Conservation (phyloP, 257 asterid genomes). For the Orobanche coerulescens region DNA sequence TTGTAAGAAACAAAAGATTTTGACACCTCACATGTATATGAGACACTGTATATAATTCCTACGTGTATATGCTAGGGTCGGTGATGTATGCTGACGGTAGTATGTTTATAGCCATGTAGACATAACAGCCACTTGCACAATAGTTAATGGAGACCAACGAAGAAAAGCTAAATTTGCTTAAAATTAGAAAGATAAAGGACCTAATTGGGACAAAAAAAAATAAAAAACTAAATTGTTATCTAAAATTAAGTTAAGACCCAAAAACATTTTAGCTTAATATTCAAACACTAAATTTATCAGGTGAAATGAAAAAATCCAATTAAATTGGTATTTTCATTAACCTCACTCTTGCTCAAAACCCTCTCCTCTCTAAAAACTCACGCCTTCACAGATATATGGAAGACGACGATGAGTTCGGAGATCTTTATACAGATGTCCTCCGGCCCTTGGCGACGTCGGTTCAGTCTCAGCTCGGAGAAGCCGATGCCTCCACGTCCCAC, state of each 20-base stretch:
- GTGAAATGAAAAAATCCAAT: too few species aligned
- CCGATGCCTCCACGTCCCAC: neutral
- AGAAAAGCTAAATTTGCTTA: too few species aligned
- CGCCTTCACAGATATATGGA: constrained; percentile 40
- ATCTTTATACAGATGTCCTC: constrained; percentile 87
- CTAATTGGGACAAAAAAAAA: too few species aligned
- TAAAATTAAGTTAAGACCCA: too few species aligned
- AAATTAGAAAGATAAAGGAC: too few species aligned
- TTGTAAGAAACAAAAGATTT: neutral
- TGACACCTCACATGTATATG: constrained; percentile 23
- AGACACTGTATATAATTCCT: constrained; percentile 16
- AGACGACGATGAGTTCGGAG: constrained; percentile 98
- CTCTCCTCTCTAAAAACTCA: constrained; percentile 9
- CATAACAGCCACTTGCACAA: too few species aligned
- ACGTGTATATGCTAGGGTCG: constrained; percentile 20
- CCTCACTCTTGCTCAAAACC: constrained; percentile 21
- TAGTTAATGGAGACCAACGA: too few species aligned
- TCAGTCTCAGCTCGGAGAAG: neutral
- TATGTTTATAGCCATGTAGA: too few species aligned
- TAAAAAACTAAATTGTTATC: too few species aligned
- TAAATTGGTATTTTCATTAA: neutral
- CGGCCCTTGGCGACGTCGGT: constrained; percentile 49
- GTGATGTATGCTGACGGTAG: constrained; percentile 32
- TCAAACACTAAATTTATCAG: too few species aligned
- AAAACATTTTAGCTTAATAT: too few species aligned